Percentiles rank a stretch among this genome's conserved stretches.
Evolutionary conservation across 208 protist species (phyloP).

Genomic region (Leishmania amazonensis): DNA sequence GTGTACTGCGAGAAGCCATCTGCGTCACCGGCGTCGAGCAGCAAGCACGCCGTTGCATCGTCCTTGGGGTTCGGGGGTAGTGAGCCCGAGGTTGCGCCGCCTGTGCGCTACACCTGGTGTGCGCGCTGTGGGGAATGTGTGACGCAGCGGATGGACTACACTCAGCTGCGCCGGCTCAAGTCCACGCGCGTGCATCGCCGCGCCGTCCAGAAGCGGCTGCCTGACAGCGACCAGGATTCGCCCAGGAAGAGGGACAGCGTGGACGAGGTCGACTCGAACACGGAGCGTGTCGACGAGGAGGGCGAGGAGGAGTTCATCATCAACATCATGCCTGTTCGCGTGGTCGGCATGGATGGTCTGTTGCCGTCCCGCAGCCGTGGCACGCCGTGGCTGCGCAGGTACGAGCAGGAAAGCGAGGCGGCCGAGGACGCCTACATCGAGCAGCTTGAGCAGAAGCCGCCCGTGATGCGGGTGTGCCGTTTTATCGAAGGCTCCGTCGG

Average conservation of each 20-base stretch:
- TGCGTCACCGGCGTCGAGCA: neutral
- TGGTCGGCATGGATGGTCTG: slow-evolving; percentile 49
- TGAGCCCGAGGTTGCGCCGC: slow-evolving; percentile 21
- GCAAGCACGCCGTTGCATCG: neutral
- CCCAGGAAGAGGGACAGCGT: neutral
- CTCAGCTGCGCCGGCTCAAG: slow-evolving; percentile 24
- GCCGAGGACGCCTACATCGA: slow-evolving; percentile 41
- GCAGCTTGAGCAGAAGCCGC: slow-evolving; percentile 23
- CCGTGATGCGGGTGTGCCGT: slow-evolving; percentile 50
- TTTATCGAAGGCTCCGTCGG: slow-evolving; percentile 49
- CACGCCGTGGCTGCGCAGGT: slow-evolving; percentile 55
- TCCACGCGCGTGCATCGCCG: slow-evolving; percentile 19
- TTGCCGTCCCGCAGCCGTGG: slow-evolving; percentile 45
- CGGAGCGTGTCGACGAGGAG: slow-evolving; percentile 32
- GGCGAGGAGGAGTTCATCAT: slow-evolving; percentile 41
- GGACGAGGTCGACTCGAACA: slow-evolving; percentile 20
- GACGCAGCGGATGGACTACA: slow-evolving; percentile 37
- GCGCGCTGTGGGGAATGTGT: slow-evolving; percentile 33
- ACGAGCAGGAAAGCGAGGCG: slow-evolving; percentile 21
- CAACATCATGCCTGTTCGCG: slow-evolving; percentile 45
- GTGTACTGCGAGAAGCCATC: slow-evolving; percentile 27
- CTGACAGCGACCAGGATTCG: neutral
- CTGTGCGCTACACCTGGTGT: slow-evolving; percentile 32
- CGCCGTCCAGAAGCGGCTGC: neutral
- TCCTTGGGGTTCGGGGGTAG: neutral